A percentile compares a stretch with the other conserved stretches of the same genome.
Evolutionary conservation across 345 rosid species (phyloP).

Genomic region (Carallia brachiata): DNA sequence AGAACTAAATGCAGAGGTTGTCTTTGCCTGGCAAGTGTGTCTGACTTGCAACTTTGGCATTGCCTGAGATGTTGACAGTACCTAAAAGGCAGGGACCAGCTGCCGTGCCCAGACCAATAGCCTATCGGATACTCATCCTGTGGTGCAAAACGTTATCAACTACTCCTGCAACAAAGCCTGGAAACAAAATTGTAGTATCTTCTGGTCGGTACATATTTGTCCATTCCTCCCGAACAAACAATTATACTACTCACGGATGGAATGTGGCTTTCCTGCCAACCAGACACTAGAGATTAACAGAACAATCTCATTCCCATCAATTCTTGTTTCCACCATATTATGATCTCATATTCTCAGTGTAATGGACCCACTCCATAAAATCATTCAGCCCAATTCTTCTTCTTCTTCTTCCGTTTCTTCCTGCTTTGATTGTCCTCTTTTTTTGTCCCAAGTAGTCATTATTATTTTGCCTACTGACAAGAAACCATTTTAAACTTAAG

Average conservation of each 20-base stretch:
- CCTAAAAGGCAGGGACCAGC: background rate
- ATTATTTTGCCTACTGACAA: too few relatives aligned
- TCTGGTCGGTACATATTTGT: background rate
- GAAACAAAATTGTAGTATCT: background rate
- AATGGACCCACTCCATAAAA: constrained; percentile 13
- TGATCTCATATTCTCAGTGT: background rate
- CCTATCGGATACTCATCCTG: constrained; percentile 39
- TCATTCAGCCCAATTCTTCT: background rate
- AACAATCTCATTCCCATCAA: constrained; percentile 8
- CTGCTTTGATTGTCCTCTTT: background rate
- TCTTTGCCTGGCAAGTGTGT: constrained; percentile 9
- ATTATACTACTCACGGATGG: constrained; percentile 36
- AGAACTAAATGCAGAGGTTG: constrained; percentile 2
- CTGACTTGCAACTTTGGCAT: constrained; percentile 18
- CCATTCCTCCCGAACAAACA: constrained; percentile 1
- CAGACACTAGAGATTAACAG: background rate
- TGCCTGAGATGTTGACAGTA: constrained; percentile 23
- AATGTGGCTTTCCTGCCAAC: constrained; percentile 28
- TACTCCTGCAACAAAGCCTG: background rate
- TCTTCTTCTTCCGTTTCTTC: background rate
- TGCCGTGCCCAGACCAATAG: constrained; percentile 22
- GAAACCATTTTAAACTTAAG: too few relatives aligned
- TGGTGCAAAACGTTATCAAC: constrained; percentile 19
- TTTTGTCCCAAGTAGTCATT: background rate
- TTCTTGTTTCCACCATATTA: constrained; percentile 5